Evolutionary conservation across 192 early-diverging fungal genomes (phyloP).

Genomic region (Entomortierella chlamydospora): DNA sequence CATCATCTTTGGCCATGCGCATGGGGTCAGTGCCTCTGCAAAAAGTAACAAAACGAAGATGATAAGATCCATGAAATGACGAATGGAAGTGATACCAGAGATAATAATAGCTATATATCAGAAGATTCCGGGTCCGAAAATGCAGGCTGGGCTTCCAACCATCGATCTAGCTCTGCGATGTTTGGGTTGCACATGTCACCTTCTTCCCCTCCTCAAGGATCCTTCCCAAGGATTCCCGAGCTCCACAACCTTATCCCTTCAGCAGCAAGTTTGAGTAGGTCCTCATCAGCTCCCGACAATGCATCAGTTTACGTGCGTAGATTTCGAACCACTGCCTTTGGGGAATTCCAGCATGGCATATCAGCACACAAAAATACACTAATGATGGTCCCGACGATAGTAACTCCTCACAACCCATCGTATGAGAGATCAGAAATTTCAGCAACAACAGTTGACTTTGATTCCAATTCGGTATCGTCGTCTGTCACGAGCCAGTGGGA

Average conservation of each 20-base stretch:
- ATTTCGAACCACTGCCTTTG: constrained; percentile 6
- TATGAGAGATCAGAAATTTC: constrained; percentile 2
- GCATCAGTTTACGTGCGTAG: constrained; percentile 22
- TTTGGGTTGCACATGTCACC: constrained; percentile 7
- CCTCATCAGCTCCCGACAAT: background rate
- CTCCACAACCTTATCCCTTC: constrained; percentile 16
- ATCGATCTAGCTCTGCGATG: constrained; percentile 20
- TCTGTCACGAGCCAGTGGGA: constrained; percentile 1
- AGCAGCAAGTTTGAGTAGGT: constrained; percentile 2
- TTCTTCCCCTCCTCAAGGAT: background rate
- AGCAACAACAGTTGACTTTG: constrained; percentile 6
- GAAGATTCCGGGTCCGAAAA: background rate
- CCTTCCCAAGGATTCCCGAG: constrained; percentile 8
- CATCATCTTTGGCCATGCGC: background rate
- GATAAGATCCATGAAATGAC: background rate
- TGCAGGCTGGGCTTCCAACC: background rate
- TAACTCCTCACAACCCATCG: constrained; percentile 9
- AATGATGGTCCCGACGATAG: constrained; percentile 38
- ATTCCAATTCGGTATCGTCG: constrained; percentile 1
- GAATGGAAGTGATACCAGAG: background rate
- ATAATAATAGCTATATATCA: background rate
- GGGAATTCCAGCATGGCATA: background rate
- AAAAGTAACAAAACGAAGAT: background rate
- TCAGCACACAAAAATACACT: constrained; percentile 20
- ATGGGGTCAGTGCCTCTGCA: background rate